Conservation (phyloP, 306 rosid species). For the Nissolia schottii region DNA sequence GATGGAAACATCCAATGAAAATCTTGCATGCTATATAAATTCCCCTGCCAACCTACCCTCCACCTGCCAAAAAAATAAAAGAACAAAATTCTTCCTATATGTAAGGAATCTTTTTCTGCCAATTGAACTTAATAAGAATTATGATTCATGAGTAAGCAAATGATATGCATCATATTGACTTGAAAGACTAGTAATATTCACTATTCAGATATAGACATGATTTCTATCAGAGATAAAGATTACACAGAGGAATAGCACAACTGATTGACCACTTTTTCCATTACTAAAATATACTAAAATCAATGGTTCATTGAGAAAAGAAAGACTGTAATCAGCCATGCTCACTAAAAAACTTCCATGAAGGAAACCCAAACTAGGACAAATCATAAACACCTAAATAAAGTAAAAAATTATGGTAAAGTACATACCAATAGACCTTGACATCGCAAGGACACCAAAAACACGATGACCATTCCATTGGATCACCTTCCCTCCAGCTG, state of each 20-base stretch:
- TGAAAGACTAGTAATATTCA: neutral
- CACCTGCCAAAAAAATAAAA: neutral
- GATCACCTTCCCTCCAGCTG: slow-evolving; percentile 91
- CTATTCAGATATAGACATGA: neutral
- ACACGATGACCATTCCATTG: slow-evolving; percentile 94
- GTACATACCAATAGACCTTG: slow-evolving; percentile 81
- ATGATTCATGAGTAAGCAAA: neutral
- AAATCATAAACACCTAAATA: neutral
- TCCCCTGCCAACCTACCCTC: neutral
- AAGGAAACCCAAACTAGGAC: slow-evolving; percentile 4
- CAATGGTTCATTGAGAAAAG: neutral
- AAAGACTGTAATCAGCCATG: neutral
- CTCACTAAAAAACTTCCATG: neutral
- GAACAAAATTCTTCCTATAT: neutral
- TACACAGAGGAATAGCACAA: neutral
- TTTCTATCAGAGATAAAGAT: neutral
- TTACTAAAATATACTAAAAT: neutral
- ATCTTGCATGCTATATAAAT: neutral
- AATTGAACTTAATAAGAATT: neutral
- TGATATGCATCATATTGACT: neutral
- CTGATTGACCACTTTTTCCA: neutral
- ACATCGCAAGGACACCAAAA: slow-evolving; percentile 91
- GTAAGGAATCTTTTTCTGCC: neutral
- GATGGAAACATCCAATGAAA: neutral
- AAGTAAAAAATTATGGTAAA: neutral